A percentile compares a stretch with the other conserved stretches of the same genome.
These are phyloP conservation scores for Kwoniella dejecticola DNA, from an alignment of 768 basidiomycete species.

Conservation along the genomic window DNA sequence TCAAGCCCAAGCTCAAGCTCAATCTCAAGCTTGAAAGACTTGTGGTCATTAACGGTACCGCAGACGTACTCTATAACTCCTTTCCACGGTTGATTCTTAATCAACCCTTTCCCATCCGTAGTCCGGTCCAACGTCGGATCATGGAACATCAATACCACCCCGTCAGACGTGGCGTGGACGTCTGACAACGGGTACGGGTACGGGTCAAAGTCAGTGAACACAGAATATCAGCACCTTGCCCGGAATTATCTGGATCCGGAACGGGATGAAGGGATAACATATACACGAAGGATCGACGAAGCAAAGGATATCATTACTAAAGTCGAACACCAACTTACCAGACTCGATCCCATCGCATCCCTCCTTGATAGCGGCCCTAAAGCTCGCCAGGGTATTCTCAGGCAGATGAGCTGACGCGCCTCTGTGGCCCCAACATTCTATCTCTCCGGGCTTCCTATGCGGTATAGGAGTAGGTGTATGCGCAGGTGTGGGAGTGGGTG, in stretches of 20 bases:
- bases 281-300: too few relatives aligned
- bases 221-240: too few relatives aligned
- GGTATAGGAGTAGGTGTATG: slow-evolving; percentile 7
- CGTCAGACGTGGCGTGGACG: slow-evolving; percentile 52
- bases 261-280: too few relatives aligned
- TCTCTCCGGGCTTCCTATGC: slow-evolving; percentile 33
- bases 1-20: too few relatives aligned
- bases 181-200: too few relatives aligned
- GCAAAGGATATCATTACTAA: background rate
- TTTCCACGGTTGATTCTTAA: slow-evolving; percentile 51
- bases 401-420: slow-evolving; percentile 53
- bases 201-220: too few relatives aligned
- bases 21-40: background rate
- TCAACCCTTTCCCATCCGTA: slow-evolving; percentile 53
- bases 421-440: slow-evolving; percentile 55
- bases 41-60: background rate
- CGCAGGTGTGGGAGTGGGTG: background rate
- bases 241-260: too few relatives aligned
- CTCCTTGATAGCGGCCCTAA: slow-evolving; percentile 52
- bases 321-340: slow-evolving; percentile 33
- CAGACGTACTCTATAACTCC: slow-evolving; percentile 52
- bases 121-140: slow-evolving; percentile 56
- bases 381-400: slow-evolving; percentile 55
- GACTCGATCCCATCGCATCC: slow-evolving; percentile 53
- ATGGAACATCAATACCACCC: slow-evolving; percentile 56